Base-by-base conservation (phyloP, 352 stramenopile species). In the Phytophthora syringae region DNA sequence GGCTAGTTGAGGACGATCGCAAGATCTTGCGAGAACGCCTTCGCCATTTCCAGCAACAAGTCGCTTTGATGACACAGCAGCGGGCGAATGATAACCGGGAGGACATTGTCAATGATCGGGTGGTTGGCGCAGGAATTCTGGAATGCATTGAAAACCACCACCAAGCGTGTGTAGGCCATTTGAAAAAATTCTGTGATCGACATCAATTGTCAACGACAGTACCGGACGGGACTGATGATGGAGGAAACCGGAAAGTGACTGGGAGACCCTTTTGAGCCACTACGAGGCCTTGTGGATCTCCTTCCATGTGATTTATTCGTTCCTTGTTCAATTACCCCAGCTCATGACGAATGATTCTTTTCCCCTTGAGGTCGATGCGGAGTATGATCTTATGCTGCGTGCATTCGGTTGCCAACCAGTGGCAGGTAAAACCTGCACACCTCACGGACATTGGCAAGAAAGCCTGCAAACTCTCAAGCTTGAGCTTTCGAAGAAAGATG, bases 201-300 rank as follows among this genome's bases (percentile, higher is more conserved):
- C 28, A 71, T 24, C 36, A 52, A 21, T 22, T 18, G 2, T 40
- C 32, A 18, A 30, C 5, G 21, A 11, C 12, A 39, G 10, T 30
- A 18, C 36, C 21, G n/a, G 20, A 42, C n/a, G 18, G 49, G 43
- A 6, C 2, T 5, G 49, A 55, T 18, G 24, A 45, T 24, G 12
- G 47, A 30, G 6, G 22, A 36, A 21, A 18, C 24, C 0, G 15
- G 2, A 24, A 12, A 39, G 27, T n/a, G 68, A 64, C 15, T 70
- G 64, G 57, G 28, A 45, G 1, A 16, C 66, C 5, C 42, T 73
- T 5, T 16, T 73, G 22, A 45, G 20, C n/a, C 57, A 76, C 21
- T 77, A 74, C 12, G 60, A 75, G 15, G 43, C 39, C 11, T 55
- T 77, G 28, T 77, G 70, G 70, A 56, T 69, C 28, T 45, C 70